phyloP scores from a whole-genome alignment of 495 filamentous ascomycete genomes.

The Penicillium taxi region DNA sequence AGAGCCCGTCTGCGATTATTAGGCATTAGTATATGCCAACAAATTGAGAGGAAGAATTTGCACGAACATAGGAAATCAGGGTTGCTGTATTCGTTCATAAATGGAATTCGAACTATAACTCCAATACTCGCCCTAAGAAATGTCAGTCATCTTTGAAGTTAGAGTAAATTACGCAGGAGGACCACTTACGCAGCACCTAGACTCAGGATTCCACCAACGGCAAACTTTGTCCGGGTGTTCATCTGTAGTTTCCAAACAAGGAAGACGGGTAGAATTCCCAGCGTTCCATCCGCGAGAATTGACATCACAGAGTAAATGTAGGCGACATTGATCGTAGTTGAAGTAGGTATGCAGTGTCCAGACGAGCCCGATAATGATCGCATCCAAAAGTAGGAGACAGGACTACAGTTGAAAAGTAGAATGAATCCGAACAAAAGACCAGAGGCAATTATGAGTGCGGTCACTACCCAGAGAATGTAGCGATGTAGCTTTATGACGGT shows the following conservation, averaged over 20 bases:
- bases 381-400: slow-evolving; percentile 29
- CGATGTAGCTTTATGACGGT: slow-evolving; percentile 21
- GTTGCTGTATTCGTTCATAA: slow-evolving; percentile 12
- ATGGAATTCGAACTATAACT: slow-evolving; percentile 25
- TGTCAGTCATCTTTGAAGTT: neutral
- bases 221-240: slow-evolving; percentile 20
- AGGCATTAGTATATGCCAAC: neutral
- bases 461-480: slow-evolving; percentile 24
- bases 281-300: slow-evolving; percentile 21
- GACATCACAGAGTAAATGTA: slow-evolving; percentile 26
- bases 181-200: slow-evolving; percentile 22
- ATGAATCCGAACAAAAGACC: slow-evolving; percentile 24
- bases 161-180: neutral
- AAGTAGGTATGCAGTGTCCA: no score
- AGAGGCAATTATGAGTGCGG: slow-evolving; percentile 20
- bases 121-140: slow-evolving; percentile 19
- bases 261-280: slow-evolving; percentile 21
- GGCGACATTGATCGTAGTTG: slow-evolving; percentile 26
- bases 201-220: slow-evolving; percentile 21
- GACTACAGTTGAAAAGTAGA: slow-evolving; percentile 22
- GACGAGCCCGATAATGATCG: no score
- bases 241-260: slow-evolving; percentile 23
- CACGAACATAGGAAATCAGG: slow-evolving; percentile 26
- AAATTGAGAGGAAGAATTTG: no score
- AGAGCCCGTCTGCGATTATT: neutral